Evolutionary conservation across 768 basidiomycete genomes (phyloP).

Genomic region (Lactifluus rugatus): DNA sequence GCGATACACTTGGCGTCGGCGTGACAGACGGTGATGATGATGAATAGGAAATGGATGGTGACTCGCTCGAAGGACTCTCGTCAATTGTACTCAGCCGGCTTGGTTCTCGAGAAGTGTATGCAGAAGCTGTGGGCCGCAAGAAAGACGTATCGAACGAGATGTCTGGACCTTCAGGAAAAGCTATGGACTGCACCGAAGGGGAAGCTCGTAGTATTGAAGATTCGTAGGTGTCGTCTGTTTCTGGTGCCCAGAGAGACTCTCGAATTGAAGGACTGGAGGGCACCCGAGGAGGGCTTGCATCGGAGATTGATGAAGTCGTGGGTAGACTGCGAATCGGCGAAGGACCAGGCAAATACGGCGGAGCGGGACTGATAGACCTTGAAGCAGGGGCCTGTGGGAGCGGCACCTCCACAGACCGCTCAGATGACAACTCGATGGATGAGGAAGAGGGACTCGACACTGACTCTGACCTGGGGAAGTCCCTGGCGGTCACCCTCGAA

Average conservation of each 20-base stretch:
- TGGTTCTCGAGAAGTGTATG: conserved; percentile 23
- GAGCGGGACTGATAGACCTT: not conserved
- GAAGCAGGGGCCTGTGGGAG: not conserved
- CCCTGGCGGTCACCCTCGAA: not conserved
- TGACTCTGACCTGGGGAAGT: not conserved
- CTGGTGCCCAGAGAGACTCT: conserved; percentile 47
- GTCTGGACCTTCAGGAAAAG: conserved; percentile 52
- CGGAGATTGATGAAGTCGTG: conserved; percentile 16
- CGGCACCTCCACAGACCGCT: not conserved
- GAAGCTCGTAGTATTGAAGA: conserved; percentile 68
- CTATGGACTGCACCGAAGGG: conserved; percentile 43
- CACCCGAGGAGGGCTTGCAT: not conserved
- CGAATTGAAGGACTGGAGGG: conserved; percentile 31
- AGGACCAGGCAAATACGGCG: conserved; percentile 20
- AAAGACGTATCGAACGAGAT: conserved; percentile 66
- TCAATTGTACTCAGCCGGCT: conserved; percentile 19
- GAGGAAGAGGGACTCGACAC: conserved; percentile 10
- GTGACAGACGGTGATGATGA: conserved; percentile 32
- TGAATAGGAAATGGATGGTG: conserved; percentile 27
- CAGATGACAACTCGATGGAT: not conserved
- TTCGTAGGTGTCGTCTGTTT: conserved; percentile 63
- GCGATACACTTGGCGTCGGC: conserved; percentile 35
- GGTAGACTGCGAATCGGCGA: conserved; percentile 21
- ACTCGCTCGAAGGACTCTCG: conserved; percentile 21
- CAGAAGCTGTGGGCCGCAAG: conserved; percentile 47